Conservation (phyloP, 2,329 filamentous ascomycete species). For the Fusarium aywerte region DNA sequence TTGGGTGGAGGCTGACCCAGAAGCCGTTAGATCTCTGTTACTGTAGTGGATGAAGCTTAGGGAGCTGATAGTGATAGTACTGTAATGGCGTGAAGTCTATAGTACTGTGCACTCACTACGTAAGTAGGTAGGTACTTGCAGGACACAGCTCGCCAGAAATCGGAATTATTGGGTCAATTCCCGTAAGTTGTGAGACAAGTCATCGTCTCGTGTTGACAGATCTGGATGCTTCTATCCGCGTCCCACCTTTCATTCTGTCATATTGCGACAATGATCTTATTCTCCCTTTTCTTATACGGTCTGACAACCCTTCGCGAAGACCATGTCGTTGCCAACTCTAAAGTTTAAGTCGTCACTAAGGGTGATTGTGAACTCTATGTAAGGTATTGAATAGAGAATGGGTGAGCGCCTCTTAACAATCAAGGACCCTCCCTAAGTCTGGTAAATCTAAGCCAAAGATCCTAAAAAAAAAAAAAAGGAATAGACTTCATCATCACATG, state of each 20-base stretch:
- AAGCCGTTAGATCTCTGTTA: slow-evolving; percentile 15
- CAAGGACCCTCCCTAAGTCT: slow-evolving; percentile 9
- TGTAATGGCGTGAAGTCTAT: not conserved
- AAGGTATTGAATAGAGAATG: not conserved
- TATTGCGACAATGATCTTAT: too few species aligned
- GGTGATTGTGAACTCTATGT: not conserved
- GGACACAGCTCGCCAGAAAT: not conserved
- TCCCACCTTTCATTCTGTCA: too few species aligned
- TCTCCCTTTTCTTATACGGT: too few species aligned
- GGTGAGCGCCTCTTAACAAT: slow-evolving; percentile 15
- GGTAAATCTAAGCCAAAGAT: slow-evolving; percentile 19
- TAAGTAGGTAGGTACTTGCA: not conserved
- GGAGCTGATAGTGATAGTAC: not conserved
- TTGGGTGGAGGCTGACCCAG: slow-evolving; percentile 15
- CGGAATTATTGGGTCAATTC: slow-evolving; percentile 7
- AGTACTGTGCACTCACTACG: not conserved
- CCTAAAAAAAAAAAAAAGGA: not conserved
- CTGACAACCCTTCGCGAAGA: not conserved
- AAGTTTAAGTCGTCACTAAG: slow-evolving; percentile 6
- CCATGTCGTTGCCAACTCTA: not conserved
- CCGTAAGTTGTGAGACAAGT: not conserved
- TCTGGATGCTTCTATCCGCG: not conserved
- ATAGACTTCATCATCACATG: slow-evolving; percentile 38
- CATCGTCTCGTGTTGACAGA: slow-evolving; percentile 15
- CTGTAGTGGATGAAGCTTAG: not conserved